Evolutionary conservation across 78 protist genomes (phyloP), one percentile per base, ranked within the genome.

Genomic region (Dictyostelium discoideum): DNA sequence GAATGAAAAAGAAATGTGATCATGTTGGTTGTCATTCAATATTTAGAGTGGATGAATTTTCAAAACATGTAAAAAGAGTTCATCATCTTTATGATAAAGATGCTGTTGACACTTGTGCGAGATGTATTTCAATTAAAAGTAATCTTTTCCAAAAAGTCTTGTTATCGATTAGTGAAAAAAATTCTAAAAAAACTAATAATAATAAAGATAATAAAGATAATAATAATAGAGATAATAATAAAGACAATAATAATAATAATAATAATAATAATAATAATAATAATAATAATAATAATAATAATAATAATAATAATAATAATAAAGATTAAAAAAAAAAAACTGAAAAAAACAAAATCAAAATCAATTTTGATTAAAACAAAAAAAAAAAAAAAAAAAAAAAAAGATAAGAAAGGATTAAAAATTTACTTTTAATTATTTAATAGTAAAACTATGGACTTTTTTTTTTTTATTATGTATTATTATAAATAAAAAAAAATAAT

Each of bases 51-150:
- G 76, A 67, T 24, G 76, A 67, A 67, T 67, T 67, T 67, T 67
- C 76, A 67, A 67, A 67, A 67, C 76, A 67, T 67, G 32, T 67
- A 16, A 67, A 67, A 67, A 67, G 76, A 24, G 32, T 67, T 67
- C 76, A 67, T 6, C 76, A 67, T 24, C 26, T 67, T 67, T 67
- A 67, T 67, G 76, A 67, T n/a, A 67, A 67, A 67, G 76, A 67
- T 24, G 32, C 76, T 9, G 76, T 67, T 67, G 11, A 67, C 8
- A 7, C 26, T 67, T 67, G 76, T 26, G 6, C 26, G 11, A 67
- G 76, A 67, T 67, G 76, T 24, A 67, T n/a, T 67, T 67, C 76
- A 67, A 67, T 67, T 67, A 67, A 67, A 67, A 67, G 10, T 67
- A 67, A 67, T 24, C 26, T 67, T 0, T 67, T 67, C 32, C 18